phyloP scores from a whole-genome alignment of 2,329 filamentous ascomycete genomes.

The Epichloe uncinata region DNA sequence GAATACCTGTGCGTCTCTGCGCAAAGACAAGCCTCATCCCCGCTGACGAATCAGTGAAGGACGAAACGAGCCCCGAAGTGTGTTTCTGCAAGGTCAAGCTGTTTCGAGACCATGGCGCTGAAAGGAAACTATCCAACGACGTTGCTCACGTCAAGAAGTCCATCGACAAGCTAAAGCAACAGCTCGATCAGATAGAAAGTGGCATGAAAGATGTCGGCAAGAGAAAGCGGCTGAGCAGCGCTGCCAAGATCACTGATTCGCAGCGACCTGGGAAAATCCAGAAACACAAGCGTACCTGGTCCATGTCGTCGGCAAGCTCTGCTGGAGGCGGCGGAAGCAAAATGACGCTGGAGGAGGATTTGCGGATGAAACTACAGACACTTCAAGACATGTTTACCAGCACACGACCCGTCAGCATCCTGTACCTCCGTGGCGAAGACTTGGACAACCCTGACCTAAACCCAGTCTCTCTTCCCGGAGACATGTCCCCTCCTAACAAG shows the following conservation, averaged over 20 bases:
- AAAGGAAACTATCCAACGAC: slow-evolving; percentile 89
- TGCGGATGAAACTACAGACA: slow-evolving; percentile 64
- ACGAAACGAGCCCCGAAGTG: slow-evolving; percentile 49
- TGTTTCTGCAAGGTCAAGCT: slow-evolving; percentile 96
- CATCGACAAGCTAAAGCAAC: slow-evolving; percentile 91
- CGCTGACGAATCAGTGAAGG: slow-evolving; percentile 34
- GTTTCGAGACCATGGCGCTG: slow-evolving; percentile 89
- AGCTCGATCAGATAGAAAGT: slow-evolving; percentile 66
- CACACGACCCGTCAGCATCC: slow-evolving; percentile 61
- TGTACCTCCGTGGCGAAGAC: slow-evolving; percentile 66
- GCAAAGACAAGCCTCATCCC: slow-evolving; percentile 68
- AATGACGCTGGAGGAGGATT: slow-evolving; percentile 54
- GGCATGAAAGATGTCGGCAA: slow-evolving; percentile 55
- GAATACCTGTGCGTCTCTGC: slow-evolving; percentile 85
- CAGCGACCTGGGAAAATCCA: slow-evolving; percentile 66
- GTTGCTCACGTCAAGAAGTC: slow-evolving; percentile 90
- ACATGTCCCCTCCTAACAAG: slow-evolving; percentile 47
- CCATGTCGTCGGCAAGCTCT: slow-evolving; percentile 69
- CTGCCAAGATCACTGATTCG: slow-evolving; percentile 31
- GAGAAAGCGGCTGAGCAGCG: slow-evolving; percentile 42
- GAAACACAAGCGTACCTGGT: slow-evolving; percentile 93
- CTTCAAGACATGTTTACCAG: slow-evolving; percentile 84
- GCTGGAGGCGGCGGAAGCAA: slow-evolving; percentile 31
- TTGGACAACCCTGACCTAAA: slow-evolving; percentile 67
- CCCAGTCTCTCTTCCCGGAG: slow-evolving; percentile 60